Evolutionary conservation across 768 basidiomycete species (phyloP).

Genomic region (Zangia roseola): DNA sequence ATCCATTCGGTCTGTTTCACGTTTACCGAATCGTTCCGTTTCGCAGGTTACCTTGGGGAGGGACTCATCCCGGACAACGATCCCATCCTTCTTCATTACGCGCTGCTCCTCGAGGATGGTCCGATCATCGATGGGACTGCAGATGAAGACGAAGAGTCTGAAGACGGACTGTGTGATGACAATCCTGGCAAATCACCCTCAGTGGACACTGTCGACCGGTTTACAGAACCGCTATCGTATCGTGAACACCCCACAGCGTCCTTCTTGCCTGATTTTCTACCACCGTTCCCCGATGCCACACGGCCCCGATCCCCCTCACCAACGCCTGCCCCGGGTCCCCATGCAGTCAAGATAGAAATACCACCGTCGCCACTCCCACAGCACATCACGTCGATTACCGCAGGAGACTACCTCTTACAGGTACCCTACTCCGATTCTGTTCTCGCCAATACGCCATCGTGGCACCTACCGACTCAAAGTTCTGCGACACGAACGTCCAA

Average conservation of each 20-base stretch:
- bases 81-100: slow-evolving; percentile 52
- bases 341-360: slow-evolving; percentile 30
- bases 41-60: slow-evolving; percentile 57
- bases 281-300: slow-evolving; percentile 33
- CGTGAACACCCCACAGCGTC: slow-evolving; percentile 34
- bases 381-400: slow-evolving; percentile 39
- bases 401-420: slow-evolving; percentile 69
- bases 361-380: slow-evolving; percentile 43
- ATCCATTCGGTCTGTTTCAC: slow-evolving; percentile 17
- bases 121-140: slow-evolving; percentile 15
- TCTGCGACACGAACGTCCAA: slow-evolving; percentile 25
- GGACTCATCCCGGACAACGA: slow-evolving; percentile 59
- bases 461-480: slow-evolving; percentile 60
- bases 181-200: background rate
- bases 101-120: slow-evolving; percentile 30
- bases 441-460: slow-evolving; percentile 60
- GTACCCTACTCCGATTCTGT: slow-evolving; percentile 76
- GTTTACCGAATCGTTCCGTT: slow-evolving; percentile 22
- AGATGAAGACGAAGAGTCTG: slow-evolving; percentile 32
- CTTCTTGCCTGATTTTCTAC: slow-evolving; percentile 32
- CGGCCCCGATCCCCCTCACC: slow-evolving; percentile 35
- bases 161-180: slow-evolving; percentile 26
- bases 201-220: slow-evolving; percentile 21
- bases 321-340: slow-evolving; percentile 28
- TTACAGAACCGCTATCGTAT: slow-evolving; percentile 25